Conservation (phyloP, 441 rosid species). For the Gossypium davidsonii region DNA sequence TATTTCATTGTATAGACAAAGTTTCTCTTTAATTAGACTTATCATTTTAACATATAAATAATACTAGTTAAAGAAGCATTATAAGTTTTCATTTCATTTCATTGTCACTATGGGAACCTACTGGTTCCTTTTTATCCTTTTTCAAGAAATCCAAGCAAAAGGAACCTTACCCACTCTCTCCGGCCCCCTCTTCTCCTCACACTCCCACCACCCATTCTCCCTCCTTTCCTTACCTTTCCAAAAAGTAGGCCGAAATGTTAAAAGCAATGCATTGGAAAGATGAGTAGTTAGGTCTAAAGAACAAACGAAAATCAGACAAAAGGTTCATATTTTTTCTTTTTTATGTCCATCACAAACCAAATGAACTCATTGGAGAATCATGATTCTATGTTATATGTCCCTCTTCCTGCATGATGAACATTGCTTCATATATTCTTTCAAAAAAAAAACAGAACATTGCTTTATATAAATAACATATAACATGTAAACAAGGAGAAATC, state of each 20-base stretch:
- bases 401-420: constrained; percentile 1
- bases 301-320: neutral
- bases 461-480: neutral
- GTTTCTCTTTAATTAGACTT: neutral
- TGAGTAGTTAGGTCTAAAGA: neutral
- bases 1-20: neutral
- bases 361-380: neutral
- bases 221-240: neutral
- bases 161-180: neutral
- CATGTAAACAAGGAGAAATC: neutral
- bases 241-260: neutral
- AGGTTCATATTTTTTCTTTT: neutral
- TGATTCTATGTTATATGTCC: neutral
- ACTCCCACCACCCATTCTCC: neutral
- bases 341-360: neutral
- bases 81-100: neutral
- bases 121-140: neutral
- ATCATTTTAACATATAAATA: neutral
- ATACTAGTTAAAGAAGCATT: neutral
- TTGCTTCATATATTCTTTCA: neutral
- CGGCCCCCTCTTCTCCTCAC: neutral
- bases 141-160: neutral
- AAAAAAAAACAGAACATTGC: neutral
- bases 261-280: neutral
- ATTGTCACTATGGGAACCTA: neutral